phyloP scores from a whole-genome alignment of 1,284 basidiomycete species.

The Trichosporon sp. region DNA sequence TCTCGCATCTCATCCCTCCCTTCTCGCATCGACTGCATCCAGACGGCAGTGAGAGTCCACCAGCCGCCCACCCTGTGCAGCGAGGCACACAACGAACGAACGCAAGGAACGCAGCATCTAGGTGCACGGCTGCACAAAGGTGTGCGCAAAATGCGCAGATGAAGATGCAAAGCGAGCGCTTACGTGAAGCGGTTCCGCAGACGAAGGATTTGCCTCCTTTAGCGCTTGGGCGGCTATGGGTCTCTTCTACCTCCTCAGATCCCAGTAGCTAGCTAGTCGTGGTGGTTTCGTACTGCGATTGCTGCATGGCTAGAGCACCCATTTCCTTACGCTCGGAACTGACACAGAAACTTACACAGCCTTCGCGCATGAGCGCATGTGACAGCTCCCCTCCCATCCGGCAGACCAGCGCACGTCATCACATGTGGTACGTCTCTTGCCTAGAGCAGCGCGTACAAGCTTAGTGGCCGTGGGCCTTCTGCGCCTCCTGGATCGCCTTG shows the following conservation, averaged over 20 bases:
- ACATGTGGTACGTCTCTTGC: background rate
- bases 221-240: too few species aligned
- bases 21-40: background rate
- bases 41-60: background rate
- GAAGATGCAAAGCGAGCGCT: too few species aligned
- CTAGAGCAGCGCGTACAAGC: background rate
- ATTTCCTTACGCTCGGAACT: too few species aligned
- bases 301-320: too few species aligned
- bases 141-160: too few species aligned
- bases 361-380: background rate
- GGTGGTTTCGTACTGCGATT: too few species aligned
- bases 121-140: too few species aligned
- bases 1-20: background rate
- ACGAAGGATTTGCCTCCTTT: too few species aligned
- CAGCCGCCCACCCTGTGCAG: background rate
- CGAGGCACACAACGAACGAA: background rate
- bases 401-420: background rate
- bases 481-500: constrained; percentile 61
- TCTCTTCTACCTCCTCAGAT: too few species aligned
- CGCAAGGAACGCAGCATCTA: background rate
- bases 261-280: too few species aligned
- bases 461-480: constrained; percentile 7
- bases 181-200: too few species aligned
- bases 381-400: background rate
- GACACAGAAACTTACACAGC: too few species aligned